Percentiles rank a stretch among this genome's conserved stretches.
Conservation (phyloP, 2,329 filamentous ascomycete species). For the Fusarium sp. region DNA sequence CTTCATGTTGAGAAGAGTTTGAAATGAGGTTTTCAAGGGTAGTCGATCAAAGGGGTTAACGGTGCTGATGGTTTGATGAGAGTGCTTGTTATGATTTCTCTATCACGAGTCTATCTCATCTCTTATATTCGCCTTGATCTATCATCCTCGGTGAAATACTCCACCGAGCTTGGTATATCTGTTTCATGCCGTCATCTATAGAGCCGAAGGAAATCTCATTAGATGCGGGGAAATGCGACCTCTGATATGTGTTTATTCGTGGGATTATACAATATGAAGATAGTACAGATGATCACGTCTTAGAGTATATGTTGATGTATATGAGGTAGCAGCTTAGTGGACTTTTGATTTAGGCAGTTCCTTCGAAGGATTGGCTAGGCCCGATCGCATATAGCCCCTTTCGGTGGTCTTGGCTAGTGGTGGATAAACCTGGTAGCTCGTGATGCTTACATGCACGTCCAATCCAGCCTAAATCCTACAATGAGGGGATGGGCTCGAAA, state of each 20-base stretch:
- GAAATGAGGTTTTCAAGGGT: not conserved
- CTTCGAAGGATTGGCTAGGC: not conserved
- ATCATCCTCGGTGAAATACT: not conserved
- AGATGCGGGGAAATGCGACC: not conserved
- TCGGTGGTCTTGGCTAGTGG: not conserved
- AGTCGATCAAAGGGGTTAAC: no score
- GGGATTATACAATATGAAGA: not conserved
- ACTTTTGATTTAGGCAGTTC: not conserved
- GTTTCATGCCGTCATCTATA: no score
- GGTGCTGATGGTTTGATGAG: not conserved
- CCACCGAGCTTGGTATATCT: not conserved
- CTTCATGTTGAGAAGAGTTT: not conserved
- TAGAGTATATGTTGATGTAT: no score
- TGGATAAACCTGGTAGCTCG: constrained; percentile 1
- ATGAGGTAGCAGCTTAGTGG: not conserved
- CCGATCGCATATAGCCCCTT: not conserved
- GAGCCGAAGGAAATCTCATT: not conserved
- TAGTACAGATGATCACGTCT: not conserved
- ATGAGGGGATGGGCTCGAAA: not conserved
- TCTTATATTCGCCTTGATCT: not conserved
- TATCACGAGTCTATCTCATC: not conserved
- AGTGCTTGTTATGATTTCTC: not conserved
- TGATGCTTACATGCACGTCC: not conserved
- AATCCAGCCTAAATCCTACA: constrained; percentile 12
- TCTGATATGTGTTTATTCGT: not conserved